Base-by-base conservation (phyloP, 129 eudicot genomes). In the Pseudognaphalium luteoalbum region DNA sequence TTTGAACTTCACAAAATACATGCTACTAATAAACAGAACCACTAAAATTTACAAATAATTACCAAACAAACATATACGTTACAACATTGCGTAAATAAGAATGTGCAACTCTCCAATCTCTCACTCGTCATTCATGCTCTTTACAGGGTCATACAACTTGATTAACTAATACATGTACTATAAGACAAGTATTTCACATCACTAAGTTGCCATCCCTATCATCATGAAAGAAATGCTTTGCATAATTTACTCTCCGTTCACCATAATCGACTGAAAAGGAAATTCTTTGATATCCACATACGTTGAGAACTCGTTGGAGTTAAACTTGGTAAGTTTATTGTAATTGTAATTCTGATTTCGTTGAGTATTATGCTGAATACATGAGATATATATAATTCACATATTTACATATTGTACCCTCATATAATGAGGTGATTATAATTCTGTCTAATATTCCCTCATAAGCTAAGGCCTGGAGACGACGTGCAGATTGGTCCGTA, bases 281-380 rank as follows among this genome's bases (percentile, higher is more conserved):
- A 94, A 93, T 72, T 86, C 77, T 76, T 82, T 94, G 30, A 94
- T 89, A 76, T 94, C 97, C 77, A 94, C 90, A 83, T 87, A 94
- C 6, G 93, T 89, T 5, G 99, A 94, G 58, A 76, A 94, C 37
- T 91, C 93, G 50, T 79, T 81, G 83, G n/a, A n/a, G n/a, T n/a
- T n/a, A n/a, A n/a, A n/a, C n/a, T n/a, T n/a, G n/a, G n/a, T n/a
- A n/a, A n/a, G n/a, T n/a, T n/a, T n/a, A n/a, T n/a, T n/a, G n/a
- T n/a, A n/a, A n/a, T n/a, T n/a, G n/a, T n/a, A n/a, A n/a, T n/a
- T n/a, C n/a, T n/a, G n/a, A n/a, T n/a, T n/a, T n/a, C n/a, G n/a
- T n/a, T n/a, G n/a, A n/a, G n/a, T n/a, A n/a, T n/a, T n/a, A n/a
- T n/a, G n/a, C n/a, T n/a, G n/a, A n/a, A n/a, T n/a, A n/a, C n/a